phyloP scores from a whole-genome alignment of 306 rosid species.

The barrel medic (Medicago truncatula) region MtrunA17r5.0-ANR NC_053044.1:53881001-53881500 shows the following conservation, averaged over 20 bases:
- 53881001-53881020: background rate
- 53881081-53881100: slow-evolving; percentile 95
- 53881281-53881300: slow-evolving; percentile 87
- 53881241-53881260: slow-evolving; percentile 82
- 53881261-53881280: slow-evolving; percentile 75
- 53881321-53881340: slow-evolving; percentile 66
- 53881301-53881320: slow-evolving; percentile 81
- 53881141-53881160: slow-evolving; percentile 54
- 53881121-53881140: slow-evolving; percentile 72
- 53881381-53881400: slow-evolving; percentile 86
- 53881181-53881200: slow-evolving; percentile 86
- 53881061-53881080: slow-evolving; percentile 85
- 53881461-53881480: slow-evolving; percentile 65
- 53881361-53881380: slow-evolving; percentile 69
- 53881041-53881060: slow-evolving; percentile 7
- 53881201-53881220: slow-evolving; percentile 79
- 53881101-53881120: slow-evolving; percentile 79
- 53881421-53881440: slow-evolving; percentile 69
- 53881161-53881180: slow-evolving; percentile 75
- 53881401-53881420: slow-evolving; percentile 78
- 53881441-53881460: slow-evolving; percentile 70
- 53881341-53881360: slow-evolving; percentile 71
- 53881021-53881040: background rate
- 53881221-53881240: slow-evolving; percentile 87
- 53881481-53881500: slow-evolving; percentile 66